Base-by-base conservation (phyloP, 1,284 basidiomycete species). In the Mrakiaceae sp. region DNA sequence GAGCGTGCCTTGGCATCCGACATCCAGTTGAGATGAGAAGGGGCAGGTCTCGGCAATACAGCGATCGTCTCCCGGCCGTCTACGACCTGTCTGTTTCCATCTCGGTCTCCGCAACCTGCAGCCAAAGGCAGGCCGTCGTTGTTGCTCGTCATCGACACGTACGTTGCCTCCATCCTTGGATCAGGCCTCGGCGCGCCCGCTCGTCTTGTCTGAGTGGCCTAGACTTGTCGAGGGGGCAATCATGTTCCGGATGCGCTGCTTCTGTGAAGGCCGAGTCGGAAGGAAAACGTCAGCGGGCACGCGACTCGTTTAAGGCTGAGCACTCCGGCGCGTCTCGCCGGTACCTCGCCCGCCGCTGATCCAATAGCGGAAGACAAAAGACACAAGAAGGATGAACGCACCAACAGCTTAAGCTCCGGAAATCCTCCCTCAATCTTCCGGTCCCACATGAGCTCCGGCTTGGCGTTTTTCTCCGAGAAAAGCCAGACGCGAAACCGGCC, bases 401-500 rank as follows among this genome's bases (percentile, higher is more conserved):
- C 88, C 70, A 91, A 78, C n/a, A 82, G 79, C 75, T 90, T 90
- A 67, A 90, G 77, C 75, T 95, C 92, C 0, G 92, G 92, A 72
- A 96, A 96, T 0, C 88, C 87, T 44, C 88, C 88, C 74, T 93
- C 88, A 88, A 78, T 72, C 72, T 78, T 77, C 0, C 77, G 56
- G 64, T 78, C 77, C 77, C 76, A 77, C 1, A 72, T 71, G 7
- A 76, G 64, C 11, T 76, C 74, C 3, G 74, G 73, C 16, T 75
- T 55, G 3, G 66, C 69, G 16, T 77, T 39, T 73, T 73, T 70
- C 8, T 66, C 56, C 12, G 42, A 49, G 49, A 81, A 81, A 43
- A 94, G 75, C 91, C 91, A 95, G 14, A 94, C 84, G 42, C 91
- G 82, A 74, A 95, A 96, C 42, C 90, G 81, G 39, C 91, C 91